These are phyloP conservation scores for Harrya chromipes DNA, from an alignment of 768 basidiomycete genomes.

Conservation along the genomic window DNA sequence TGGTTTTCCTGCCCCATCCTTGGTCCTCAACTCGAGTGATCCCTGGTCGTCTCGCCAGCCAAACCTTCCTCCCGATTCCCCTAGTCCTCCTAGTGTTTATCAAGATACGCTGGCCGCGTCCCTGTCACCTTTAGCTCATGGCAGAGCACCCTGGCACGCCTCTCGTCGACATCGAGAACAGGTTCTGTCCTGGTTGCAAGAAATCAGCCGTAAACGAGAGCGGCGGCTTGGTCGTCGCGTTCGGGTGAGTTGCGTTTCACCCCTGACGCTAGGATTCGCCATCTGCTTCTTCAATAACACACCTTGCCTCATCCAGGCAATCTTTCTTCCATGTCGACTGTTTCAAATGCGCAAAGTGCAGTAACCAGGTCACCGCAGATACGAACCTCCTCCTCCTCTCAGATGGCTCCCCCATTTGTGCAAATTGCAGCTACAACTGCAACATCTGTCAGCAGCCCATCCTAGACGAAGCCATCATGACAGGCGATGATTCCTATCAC, in stretches of 20 bases:
- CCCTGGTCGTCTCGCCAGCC: too few species aligned
- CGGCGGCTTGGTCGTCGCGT: constrained; percentile 90
- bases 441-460: constrained; percentile 93
- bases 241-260: constrained; percentile 68
- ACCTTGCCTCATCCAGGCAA: constrained; percentile 48
- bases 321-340: constrained; percentile 94
- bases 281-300: constrained; percentile 6
- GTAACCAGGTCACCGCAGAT: constrained; percentile 89
- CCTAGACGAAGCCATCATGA: constrained; percentile 99
- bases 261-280: neutral
- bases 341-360: constrained; percentile 97
- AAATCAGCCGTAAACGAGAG: constrained; percentile 74
- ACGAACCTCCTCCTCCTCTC: constrained; percentile 96
- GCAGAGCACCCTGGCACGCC: neutral
- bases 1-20: constrained; percentile 3
- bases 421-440: constrained; percentile 92
- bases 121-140: too few species aligned
- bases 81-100: too few species aligned
- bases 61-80: too few species aligned
- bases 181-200: constrained; percentile 80
- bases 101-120: too few species aligned
- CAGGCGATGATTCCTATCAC: constrained; percentile 97
- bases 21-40: neutral
- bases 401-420: constrained; percentile 96
- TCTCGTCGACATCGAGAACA: constrained; percentile 43